Conservation (phyloP, 768 basidiomycete genomes). For the Leccinum obscurum region DNA sequence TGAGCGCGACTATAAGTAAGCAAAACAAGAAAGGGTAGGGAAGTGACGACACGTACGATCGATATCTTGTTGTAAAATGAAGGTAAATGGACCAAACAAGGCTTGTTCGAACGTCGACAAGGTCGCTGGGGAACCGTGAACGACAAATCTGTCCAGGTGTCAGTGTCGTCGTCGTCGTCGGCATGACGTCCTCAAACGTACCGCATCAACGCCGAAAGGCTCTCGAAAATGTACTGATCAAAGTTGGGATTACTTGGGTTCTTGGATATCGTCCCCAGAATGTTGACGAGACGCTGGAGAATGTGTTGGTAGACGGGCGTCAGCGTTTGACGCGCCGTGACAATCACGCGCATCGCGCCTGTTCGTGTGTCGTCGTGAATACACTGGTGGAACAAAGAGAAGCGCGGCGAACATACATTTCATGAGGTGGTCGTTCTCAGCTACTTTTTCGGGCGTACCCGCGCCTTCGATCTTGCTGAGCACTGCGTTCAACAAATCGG, state of each 20-base stretch:
- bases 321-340: constrained; percentile 82
- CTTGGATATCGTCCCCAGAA: constrained; percentile 85
- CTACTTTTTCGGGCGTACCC: constrained; percentile 84
- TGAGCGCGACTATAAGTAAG: background rate
- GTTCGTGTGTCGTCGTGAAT: constrained; percentile 1
- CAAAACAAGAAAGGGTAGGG: background rate
- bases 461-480: constrained; percentile 78
- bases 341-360: constrained; percentile 93
- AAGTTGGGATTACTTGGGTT: constrained; percentile 98
- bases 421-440: constrained; percentile 98
- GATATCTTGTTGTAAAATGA: constrained; percentile 90
- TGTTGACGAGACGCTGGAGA: constrained; percentile 73
- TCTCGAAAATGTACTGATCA: constrained; percentile 97
- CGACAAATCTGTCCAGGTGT: constrained; percentile 65
- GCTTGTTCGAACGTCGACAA: constrained; percentile 75
- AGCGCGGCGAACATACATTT: constrained; percentile 61
- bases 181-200: constrained; percentile 29
- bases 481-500: constrained; percentile 66
- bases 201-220: constrained; percentile 92
- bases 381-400: background rate
- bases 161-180: background rate
- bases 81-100: constrained; percentile 83
- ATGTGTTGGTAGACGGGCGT: constrained; percentile 64
- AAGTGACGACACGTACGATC: constrained; percentile 58
- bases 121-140: constrained; percentile 64